Evolutionary conservation across 202 grass and related monocot genomes (phyloP), one percentile per base, ranked within the genome.

Genomic region (Panicum virgatum): DNA sequence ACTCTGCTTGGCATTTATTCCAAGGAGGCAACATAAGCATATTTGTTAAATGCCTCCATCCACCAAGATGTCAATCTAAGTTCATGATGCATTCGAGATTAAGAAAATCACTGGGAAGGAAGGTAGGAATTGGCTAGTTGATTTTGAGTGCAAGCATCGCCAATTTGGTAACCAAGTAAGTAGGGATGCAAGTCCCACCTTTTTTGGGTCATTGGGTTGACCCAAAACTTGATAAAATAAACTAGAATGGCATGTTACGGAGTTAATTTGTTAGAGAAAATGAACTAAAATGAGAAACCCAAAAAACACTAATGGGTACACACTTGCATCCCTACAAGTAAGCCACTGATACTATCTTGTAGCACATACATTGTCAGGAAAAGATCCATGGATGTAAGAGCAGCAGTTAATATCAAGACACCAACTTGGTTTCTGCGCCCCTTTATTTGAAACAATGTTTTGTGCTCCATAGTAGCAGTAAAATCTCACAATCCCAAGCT

Each of bases 161-260:
- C 40, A 57, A 29, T n/a, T 42, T 75, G 20, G 23, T 82, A 62
- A 69, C 42, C 4, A 75, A 60, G 22, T n/a, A n/a, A n/a, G n/a
- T 16, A 65, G n/a, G n/a, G n/a, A n/a, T n/a, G n/a, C n/a, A n/a
- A n/a, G n/a, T n/a, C n/a, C n/a, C n/a, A n/a, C n/a, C n/a, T n/a
- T n/a, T n/a, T n/a, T n/a, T n/a, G n/a, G n/a, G n/a, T n/a, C n/a
- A n/a, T n/a, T n/a, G n/a, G n/a, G n/a, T n/a, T n/a, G n/a, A n/a
- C n/a, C n/a, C n/a, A n/a, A n/a, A n/a, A n/a, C n/a, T n/a, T n/a
- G n/a, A n/a, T n/a, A n/a, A n/a, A n/a, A n/a, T n/a, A n/a, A n/a
- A n/a, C n/a, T n/a, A n/a, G n/a, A n/a, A n/a, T n/a, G n/a, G n/a
- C n/a, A n/a, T n/a, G n/a, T n/a, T n/a, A n/a, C n/a, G n/a, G n/a